Evolutionary conservation across 768 basidiomycete genomes (phyloP), one percentile per base, ranked within the genome.

Genomic region (Boletus rubropictus): DNA sequence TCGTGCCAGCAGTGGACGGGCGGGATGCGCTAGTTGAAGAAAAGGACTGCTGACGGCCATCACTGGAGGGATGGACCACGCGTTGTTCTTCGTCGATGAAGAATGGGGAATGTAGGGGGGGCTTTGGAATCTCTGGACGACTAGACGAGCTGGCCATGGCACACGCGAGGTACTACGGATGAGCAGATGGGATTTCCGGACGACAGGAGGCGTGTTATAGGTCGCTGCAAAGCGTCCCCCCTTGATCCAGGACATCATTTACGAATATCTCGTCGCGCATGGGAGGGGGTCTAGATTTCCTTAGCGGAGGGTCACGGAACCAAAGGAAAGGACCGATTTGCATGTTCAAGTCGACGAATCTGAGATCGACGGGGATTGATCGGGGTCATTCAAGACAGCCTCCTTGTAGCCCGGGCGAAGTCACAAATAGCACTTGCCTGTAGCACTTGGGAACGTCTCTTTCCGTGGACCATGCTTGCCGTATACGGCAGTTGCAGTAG

Each of bases 1-100:
- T 77, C 38, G 40, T 68, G 43, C 44, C 63, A 17, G 50, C 52
- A 3, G 61, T 62, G 44, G 50, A 69, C 39, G 54, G 56, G 11
- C 56, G 62, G 2, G 62, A 57, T 4, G 10, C 25, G 24, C 22
- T 39, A 0, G 50, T 42, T 6, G 50, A 36, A 11, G 50, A 42
- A 0, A 32, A 15, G 38, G 48, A 48, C 3, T 1, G 42, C 2
- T 6, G 22, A 33, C 29, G 8, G 1, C 14, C 8, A 2, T 39
- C 38, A 5, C n/a, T n/a, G n/a, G n/a, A n/a, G n/a, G n/a, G n/a
- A n/a, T n/a, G n/a, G n/a, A n/a, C n/a, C n/a, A 38, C 9, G 1
- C 38, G 52, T 7, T 42, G 53, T 8, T 50, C 48, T 6, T 60
- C 58, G 1, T 44, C 40, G n/a, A 59, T 55, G 55, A 61, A 58